phyloP scores from a whole-genome alignment of 345 rosid genomes.

The Eutrema yunnanense region DNA sequence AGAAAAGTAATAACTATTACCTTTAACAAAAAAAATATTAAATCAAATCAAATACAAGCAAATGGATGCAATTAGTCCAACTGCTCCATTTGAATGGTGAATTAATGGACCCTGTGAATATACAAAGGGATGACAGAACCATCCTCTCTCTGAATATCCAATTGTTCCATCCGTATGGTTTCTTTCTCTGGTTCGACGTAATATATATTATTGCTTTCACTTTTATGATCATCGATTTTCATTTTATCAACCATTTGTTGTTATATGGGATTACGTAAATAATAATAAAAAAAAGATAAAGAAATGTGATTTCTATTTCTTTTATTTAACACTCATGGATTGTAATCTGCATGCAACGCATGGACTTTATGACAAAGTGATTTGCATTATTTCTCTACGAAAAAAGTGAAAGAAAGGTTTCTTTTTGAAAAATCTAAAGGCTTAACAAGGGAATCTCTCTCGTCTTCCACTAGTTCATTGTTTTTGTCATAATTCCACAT shows the following conservation, averaged over 20 bases:
- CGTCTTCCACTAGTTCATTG: background rate
- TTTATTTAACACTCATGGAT: background rate
- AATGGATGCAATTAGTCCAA: conserved; percentile 16
- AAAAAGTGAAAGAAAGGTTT: background rate
- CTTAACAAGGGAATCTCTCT: conserved; percentile 17
- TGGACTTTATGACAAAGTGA: conserved; percentile 7
- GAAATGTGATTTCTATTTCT: background rate
- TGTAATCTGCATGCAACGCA: conserved; percentile 17
- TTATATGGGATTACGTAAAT: background rate
- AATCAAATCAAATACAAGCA: background rate
- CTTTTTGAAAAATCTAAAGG: background rate
- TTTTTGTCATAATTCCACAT: background rate
- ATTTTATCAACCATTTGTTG: background rate
- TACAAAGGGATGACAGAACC: background rate
- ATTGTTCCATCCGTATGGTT: background rate
- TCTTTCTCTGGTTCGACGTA: background rate
- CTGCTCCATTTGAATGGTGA: conserved; percentile 20
- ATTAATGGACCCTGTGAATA: background rate
- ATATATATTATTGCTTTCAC: background rate
- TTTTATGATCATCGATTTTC: background rate
- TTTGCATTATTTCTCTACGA: conserved; percentile 6
- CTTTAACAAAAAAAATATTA: too few species aligned
- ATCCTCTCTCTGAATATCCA: background rate
- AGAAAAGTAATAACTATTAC: background rate
- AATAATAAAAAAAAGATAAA: background rate